Evolutionary conservation across 495 filamentous ascomycete species (phyloP).

Genomic region (Lasiosphaeriaceae sp.): DNA sequence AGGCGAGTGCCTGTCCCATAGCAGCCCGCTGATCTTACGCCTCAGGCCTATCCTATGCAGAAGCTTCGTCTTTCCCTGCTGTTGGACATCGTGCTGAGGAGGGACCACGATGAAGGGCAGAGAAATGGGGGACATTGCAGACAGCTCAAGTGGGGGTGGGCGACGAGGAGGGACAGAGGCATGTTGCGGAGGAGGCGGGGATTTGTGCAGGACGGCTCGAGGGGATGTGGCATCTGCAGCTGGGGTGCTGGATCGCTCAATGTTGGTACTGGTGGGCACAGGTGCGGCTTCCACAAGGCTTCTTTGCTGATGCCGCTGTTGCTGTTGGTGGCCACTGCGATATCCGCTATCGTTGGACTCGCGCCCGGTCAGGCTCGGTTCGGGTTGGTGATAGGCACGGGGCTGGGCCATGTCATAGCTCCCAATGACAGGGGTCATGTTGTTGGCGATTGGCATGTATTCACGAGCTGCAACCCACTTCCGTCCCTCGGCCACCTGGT

Average conservation of each 20-base stretch:
- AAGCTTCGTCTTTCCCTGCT: constrained; percentile 1
- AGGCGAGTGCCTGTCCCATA: constrained; percentile 1
- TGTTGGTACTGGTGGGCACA: background rate
- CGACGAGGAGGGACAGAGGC: background rate
- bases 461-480: constrained; percentile 15
- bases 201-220: background rate
- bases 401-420: background rate
- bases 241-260: background rate
- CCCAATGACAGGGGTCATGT: background rate
- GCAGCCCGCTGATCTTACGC: constrained; percentile 18
- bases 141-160: background rate
- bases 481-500: constrained; percentile 13
- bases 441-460: constrained; percentile 3
- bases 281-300: background rate
- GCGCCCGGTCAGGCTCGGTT: constrained; percentile 6
- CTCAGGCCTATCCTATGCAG: constrained; percentile 15
- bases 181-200: no score
- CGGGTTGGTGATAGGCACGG: constrained; percentile 7
- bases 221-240: background rate
- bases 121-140: background rate
- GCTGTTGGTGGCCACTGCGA: constrained; percentile 10
- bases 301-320: background rate
- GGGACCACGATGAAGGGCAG: background rate
- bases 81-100: background rate
- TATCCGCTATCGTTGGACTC: constrained; percentile 22